Evolutionary conservation across 2,329 filamentous ascomycete species (phyloP).

Genomic region (Aureobasidium zeae): DNA sequence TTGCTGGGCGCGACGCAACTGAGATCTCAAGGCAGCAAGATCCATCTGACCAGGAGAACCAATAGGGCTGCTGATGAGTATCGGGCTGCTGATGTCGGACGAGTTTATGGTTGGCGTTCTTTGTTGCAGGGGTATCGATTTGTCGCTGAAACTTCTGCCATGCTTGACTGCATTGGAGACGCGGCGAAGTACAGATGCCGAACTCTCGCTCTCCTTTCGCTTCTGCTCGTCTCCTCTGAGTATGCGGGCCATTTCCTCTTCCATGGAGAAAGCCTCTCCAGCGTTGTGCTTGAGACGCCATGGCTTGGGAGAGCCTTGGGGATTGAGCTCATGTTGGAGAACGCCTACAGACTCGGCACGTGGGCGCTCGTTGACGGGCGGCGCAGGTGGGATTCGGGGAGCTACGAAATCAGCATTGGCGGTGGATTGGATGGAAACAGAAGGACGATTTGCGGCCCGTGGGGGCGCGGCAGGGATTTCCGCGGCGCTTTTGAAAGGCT

Average conservation of each 20-base stretch:
- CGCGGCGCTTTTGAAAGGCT: constrained; percentile 34
- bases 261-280: constrained; percentile 83
- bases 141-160: constrained; percentile 74
- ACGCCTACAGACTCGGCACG: constrained; percentile 38
- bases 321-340: constrained; percentile 31
- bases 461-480: constrained; percentile 38
- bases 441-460: constrained; percentile 39
- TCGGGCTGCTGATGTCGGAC: constrained; percentile 23
- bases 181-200: constrained; percentile 67
- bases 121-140: constrained; percentile 13
- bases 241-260: constrained; percentile 90
- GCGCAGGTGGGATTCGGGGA: constrained; percentile 37
- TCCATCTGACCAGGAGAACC: constrained; percentile 43
- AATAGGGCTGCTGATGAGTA: constrained; percentile 63
- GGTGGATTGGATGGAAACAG: constrained; percentile 34
- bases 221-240: constrained; percentile 60
- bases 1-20: constrained; percentile 72
- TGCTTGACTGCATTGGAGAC: constrained; percentile 93
- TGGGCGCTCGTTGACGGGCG: constrained; percentile 24
- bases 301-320: constrained; percentile 26
- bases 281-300: constrained; percentile 46
- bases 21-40: constrained; percentile 48
- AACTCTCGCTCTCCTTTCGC: constrained; percentile 31
- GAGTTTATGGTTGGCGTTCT: constrained; percentile 15
- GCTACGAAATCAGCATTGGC: constrained; percentile 36